A percentile compares a stretch with the other conserved stretches of the same genome.
Conservation (phyloP, 2,329 filamentous ascomycete species). For the Aspergillus ochraceus region DNA sequence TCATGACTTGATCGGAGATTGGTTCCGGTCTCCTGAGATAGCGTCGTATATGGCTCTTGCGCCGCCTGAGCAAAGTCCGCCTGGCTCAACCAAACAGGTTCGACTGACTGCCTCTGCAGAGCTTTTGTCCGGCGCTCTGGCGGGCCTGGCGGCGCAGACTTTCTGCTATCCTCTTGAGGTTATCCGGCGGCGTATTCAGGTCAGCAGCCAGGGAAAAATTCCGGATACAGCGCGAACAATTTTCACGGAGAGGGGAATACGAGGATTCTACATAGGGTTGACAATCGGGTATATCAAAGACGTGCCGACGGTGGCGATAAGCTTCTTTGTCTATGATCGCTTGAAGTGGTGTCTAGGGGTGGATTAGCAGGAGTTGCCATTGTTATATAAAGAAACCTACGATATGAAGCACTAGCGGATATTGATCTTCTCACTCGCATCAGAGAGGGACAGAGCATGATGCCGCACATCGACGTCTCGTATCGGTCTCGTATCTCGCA, state of each 20-base stretch:
- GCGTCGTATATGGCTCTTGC: constrained; percentile 75
- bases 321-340: constrained; percentile 69
- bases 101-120: constrained; percentile 83
- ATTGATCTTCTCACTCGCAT: no score
- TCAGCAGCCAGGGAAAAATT: constrained; percentile 78
- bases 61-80: constrained; percentile 45
- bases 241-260: constrained; percentile 69
- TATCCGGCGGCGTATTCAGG: constrained; percentile 90
- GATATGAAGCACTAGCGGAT: no score
- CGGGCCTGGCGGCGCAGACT: constrained; percentile 87
- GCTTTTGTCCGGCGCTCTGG: constrained; percentile 77
- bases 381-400: no score
- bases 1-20: constrained; percentile 84
- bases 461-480: no score
- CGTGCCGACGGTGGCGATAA: constrained; percentile 79
- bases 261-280: constrained; percentile 88
- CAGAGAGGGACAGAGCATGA: no score
- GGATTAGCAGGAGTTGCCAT: no score
- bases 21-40: constrained; percentile 70
- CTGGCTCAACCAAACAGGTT: constrained; percentile 58
- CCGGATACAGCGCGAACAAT: constrained; percentile 76
- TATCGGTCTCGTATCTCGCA: no score
- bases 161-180: constrained; percentile 93
- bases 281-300: constrained; percentile 96
- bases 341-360: constrained; percentile 67